Percentiles rank a stretch among this genome's conserved stretches.
These are phyloP conservation scores for Gamarada debralockiae DNA, from an alignment of 495 filamentous ascomycete genomes.

Conservation along the genomic window DNA sequence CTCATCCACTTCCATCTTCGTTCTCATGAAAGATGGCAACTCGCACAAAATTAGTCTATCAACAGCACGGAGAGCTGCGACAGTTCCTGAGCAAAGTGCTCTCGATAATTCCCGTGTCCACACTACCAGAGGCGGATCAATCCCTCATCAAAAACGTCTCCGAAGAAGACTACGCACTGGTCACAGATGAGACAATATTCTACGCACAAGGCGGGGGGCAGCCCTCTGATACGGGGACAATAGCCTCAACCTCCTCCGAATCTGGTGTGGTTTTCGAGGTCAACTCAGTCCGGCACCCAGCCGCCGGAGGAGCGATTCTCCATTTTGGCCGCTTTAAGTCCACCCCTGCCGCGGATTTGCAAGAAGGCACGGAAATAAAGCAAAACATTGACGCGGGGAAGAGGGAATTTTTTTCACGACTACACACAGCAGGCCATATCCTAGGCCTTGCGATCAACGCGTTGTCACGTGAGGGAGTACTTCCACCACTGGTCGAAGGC, in stretches of 20 bases:
- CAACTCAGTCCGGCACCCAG: conserved; percentile 43
- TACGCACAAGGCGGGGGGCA: conserved; percentile 65
- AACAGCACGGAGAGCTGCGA: conserved; percentile 48
- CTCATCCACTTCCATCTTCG: too few relatives aligned
- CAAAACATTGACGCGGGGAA: conserved; percentile 52
- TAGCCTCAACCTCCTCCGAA: conserved; percentile 28
- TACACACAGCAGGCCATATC: conserved; percentile 64
- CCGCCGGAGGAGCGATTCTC: conserved; percentile 43
- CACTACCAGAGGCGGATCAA: conserved; percentile 41
- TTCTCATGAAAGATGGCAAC: too few relatives aligned
- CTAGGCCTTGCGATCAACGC: conserved; percentile 54
- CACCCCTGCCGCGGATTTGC: conserved; percentile 22
- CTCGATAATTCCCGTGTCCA: conserved; percentile 39
- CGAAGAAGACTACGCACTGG: conserved; percentile 44
- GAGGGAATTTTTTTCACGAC: conserved; percentile 51
- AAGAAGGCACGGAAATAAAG: conserved; percentile 33
- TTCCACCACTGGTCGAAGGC: conserved; percentile 47
- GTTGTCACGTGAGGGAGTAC: conserved; percentile 40
- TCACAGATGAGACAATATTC: conserved; percentile 62
- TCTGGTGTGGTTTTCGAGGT: conserved; percentile 36
- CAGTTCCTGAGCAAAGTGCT: conserved; percentile 38
- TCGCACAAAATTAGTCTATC: conserved; percentile 49
- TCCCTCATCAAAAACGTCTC: conserved; percentile 44
- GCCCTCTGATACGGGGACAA: conserved; percentile 55
- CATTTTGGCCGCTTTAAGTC: conserved; percentile 51